Evolutionary conservation across 1,284 basidiomycete genomes (phyloP).

Genomic region (Leccinum pachyderme): DNA sequence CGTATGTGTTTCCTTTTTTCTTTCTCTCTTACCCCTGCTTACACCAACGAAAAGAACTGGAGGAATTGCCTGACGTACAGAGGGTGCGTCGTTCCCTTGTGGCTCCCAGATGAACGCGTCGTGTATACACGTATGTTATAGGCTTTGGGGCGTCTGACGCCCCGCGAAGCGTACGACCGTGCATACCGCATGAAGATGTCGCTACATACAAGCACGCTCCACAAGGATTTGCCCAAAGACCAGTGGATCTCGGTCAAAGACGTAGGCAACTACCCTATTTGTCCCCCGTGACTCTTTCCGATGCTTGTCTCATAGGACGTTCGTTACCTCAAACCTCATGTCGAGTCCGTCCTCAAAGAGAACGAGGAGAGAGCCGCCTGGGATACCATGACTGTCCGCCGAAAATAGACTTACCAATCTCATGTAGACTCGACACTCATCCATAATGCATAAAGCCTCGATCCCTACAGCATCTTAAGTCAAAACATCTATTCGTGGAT

Average conservation of each 20-base stretch:
- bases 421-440: conserved; percentile 27
- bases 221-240: conserved; percentile 82
- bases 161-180: conserved; percentile 86
- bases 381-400: conserved; percentile 73
- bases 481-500: conserved; percentile 9
- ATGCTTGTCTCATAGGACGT: conserved; percentile 61
- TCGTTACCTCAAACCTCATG: conserved; percentile 86
- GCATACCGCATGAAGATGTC: conserved; percentile 88
- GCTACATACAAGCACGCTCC: conserved; percentile 68
- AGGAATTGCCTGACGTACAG: conserved; percentile 85
- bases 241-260: conserved; percentile 81
- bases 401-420: conserved; percentile 47
- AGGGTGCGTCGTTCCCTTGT: conserved; percentile 53
- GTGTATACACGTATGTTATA: conserved; percentile 31
- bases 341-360: conserved; percentile 77
- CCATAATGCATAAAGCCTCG: conserved; percentile 15
- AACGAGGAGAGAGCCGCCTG: conserved; percentile 78
- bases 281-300: neutral
- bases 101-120: neutral
- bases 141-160: conserved; percentile 83
- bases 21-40: conserved; percentile 1
- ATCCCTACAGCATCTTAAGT: neutral
- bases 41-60: conserved; percentile 56
- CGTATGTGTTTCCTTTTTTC: conserved; percentile 46
- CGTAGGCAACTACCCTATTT: conserved; percentile 42